Conservation (phyloP, 2,329 filamentous ascomycete genomes). For the Colletotrichum zoysiae region DNA sequence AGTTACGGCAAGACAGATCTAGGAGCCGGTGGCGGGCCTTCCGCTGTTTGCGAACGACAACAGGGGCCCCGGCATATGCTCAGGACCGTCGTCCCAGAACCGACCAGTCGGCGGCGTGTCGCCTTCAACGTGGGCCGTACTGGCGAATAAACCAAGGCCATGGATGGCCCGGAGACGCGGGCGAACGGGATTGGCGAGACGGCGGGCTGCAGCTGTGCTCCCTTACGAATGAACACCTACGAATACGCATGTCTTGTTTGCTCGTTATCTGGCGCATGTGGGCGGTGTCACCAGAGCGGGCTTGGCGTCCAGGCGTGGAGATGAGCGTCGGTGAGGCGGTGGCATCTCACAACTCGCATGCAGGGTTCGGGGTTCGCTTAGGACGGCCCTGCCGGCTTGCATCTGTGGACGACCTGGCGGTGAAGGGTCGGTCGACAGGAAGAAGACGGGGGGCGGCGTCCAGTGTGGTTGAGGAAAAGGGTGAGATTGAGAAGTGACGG, state of each 20-base stretch:
- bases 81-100: background rate
- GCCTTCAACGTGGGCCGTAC: constrained; percentile 33
- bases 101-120: constrained; percentile 24
- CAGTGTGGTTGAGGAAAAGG: constrained; percentile 13
- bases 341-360: constrained; percentile 37
- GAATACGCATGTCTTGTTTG: background rate
- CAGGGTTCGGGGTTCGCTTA: constrained; percentile 24
- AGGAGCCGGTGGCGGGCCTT: constrained; percentile 6
- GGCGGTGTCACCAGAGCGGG: background rate
- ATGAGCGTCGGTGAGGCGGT: constrained; percentile 33
- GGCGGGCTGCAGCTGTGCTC: constrained; percentile 22
- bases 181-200: constrained; percentile 18
- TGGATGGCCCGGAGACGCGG: background rate
- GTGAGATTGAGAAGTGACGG: constrained; percentile 35
- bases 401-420: constrained; percentile 17
- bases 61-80: constrained; percentile 1
- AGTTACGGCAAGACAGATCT: background rate
- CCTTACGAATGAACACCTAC: background rate
- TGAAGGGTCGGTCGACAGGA: constrained; percentile 13
- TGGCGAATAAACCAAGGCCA: constrained; percentile 19
- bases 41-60: constrained; percentile 5
- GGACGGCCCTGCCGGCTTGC: constrained; percentile 5
- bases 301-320: constrained; percentile 33
- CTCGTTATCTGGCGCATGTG: constrained; percentile 19
- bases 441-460: background rate